phyloP scores from a whole-genome alignment of 139 green algal species.

The Closterium sp. region DNA sequence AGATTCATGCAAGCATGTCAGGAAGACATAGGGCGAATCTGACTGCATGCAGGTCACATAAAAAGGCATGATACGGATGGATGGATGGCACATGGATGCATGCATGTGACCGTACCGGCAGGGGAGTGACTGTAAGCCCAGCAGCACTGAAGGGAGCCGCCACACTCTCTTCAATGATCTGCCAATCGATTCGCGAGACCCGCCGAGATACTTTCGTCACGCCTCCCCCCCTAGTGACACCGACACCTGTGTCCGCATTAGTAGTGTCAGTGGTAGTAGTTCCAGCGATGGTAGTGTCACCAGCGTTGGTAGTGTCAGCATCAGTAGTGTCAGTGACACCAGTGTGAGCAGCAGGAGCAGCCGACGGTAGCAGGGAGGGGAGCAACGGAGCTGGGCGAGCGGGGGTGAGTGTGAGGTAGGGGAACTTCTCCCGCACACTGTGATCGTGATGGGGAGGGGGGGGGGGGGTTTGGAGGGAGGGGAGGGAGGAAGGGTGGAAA shows the following conservation, averaged over 20 bases:
- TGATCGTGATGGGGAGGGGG: background rate
- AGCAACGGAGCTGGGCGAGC: background rate
- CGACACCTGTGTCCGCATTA: too few species aligned
- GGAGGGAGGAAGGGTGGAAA: background rate
- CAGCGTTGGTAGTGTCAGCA: background rate
- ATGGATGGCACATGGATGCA: background rate
- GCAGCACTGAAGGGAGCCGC: conserved; percentile 8
- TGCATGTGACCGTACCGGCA: conserved; percentile 18
- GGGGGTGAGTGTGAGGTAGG: conserved; percentile 16
- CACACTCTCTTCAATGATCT: conserved; percentile 16
- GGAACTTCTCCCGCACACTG: background rate
- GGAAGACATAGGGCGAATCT: too few species aligned
- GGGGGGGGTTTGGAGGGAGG: background rate
- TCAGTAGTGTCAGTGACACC: background rate
- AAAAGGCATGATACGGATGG: background rate
- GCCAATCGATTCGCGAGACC: conserved; percentile 36
- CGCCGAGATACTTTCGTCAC: conserved; percentile 19
- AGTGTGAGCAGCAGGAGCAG: background rate
- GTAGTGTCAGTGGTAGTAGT: too few species aligned
- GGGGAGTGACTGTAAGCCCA: conserved; percentile 28
- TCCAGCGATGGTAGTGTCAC: too few species aligned
- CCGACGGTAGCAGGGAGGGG: background rate
- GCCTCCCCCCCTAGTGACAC: background rate
- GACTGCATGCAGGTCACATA: too few species aligned
- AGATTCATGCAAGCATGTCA: too few species aligned